A percentile compares a stretch with the other conserved stretches of the same genome.
phyloP scores from a whole-genome alignment of 2,329 filamentous ascomycete species.

The Fusarium brachygibbosum region DNA sequence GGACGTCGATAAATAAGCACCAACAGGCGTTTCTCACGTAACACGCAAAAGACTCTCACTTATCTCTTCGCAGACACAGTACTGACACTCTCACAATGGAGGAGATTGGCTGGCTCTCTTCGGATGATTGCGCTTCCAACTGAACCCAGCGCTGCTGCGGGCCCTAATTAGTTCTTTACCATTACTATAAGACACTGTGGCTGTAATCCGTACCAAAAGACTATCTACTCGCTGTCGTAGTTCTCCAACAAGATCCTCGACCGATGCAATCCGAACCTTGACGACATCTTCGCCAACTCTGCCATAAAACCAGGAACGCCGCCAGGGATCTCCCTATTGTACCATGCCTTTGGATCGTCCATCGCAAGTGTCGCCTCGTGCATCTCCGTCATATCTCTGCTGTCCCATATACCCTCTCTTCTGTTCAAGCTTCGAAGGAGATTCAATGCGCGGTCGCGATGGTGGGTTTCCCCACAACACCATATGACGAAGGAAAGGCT shows the following conservation, averaged over 20 bases:
- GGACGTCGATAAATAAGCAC: not conserved
- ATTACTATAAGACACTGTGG: not conserved
- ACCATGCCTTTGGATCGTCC: conserved; percentile 2
- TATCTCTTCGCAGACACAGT: too few relatives aligned
- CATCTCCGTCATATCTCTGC: conserved; percentile 37
- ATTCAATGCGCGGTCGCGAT: conserved; percentile 19
- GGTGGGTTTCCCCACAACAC: not conserved
- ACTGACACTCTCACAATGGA: not conserved
- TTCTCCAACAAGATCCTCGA: conserved; percentile 4
- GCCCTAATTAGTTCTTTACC: not conserved
- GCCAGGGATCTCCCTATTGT: conserved; percentile 19
- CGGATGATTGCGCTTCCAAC: not conserved
- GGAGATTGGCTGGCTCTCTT: not conserved
- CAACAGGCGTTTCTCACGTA: not conserved
- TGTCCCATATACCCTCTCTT: conserved; percentile 44
- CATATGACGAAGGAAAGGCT: conserved; percentile 22
- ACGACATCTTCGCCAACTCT: conserved; percentile 5
- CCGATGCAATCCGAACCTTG: not conserved
- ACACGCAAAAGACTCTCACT: too few relatives aligned
- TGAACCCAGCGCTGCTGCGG: not conserved
- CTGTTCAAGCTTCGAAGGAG: conserved; percentile 33
- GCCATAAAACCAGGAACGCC: conserved; percentile 25
- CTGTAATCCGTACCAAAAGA: too few relatives aligned
- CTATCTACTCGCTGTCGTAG: not conserved
- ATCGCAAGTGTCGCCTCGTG: conserved; percentile 33